These are phyloP conservation scores for Panicum hallii DNA, from an alignment of 202 grass and related monocot species.

Conservation along the genomic window DNA sequence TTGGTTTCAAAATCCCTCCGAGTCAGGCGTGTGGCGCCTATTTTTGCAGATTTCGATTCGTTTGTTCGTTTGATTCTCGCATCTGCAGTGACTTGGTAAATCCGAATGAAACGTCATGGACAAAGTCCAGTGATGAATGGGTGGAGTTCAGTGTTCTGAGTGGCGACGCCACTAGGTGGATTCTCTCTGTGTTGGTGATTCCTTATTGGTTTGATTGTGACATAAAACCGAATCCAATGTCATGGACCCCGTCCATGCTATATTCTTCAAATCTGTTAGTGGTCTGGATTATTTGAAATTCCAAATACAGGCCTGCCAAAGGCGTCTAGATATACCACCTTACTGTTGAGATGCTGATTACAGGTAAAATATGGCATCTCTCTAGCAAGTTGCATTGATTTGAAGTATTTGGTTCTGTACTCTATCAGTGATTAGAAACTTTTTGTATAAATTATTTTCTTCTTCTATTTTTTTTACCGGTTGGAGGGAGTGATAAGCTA, in stretches of 20 bases:
- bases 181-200: constrained; percentile 43
- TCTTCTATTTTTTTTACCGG: not conserved
- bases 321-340: constrained; percentile 24
- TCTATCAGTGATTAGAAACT: constrained; percentile 3
- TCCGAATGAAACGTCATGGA: constrained; percentile 15
- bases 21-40: not conserved
- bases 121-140: constrained; percentile 8
- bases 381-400: not conserved
- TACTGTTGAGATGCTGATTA: constrained; percentile 1
- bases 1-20: not conserved
- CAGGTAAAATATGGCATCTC: constrained; percentile 21
- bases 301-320: constrained; percentile 2
- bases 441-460: not conserved
- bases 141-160: constrained; percentile 7
- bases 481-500: constrained; percentile 17
- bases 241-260: constrained; percentile 2
- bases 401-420: not conserved
- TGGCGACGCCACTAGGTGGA: constrained; percentile 32
- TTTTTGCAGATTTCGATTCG: constrained; percentile 17
- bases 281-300: not conserved
- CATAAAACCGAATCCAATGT: constrained; percentile 28
- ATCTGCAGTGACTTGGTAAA: constrained; percentile 4
- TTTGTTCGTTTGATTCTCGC: constrained; percentile 1
- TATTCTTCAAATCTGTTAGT: constrained; percentile 18
- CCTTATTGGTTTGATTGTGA: constrained; percentile 50